A percentile compares a stretch with the other conserved stretches of the same genome.
Conservation (phyloP, 176 grass and related monocot species). For the Dactylis glomerata region DNA sequence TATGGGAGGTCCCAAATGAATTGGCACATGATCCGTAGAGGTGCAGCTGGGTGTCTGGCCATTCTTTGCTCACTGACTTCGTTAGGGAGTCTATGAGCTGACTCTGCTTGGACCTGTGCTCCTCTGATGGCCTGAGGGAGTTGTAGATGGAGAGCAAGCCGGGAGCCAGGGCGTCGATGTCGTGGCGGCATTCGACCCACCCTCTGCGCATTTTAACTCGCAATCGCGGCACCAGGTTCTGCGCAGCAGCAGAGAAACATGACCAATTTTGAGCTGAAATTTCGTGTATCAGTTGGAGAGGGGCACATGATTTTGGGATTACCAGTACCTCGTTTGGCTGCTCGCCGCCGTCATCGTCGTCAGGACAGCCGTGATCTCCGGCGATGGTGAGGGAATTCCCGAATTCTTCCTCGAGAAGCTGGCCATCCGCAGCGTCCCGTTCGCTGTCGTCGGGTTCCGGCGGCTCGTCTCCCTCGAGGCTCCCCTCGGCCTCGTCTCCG, state of each 20-base stretch:
- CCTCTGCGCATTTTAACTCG: not conserved
- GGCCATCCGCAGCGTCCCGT: not conserved
- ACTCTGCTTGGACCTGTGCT: conserved; percentile 39
- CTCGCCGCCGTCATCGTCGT: not conserved
- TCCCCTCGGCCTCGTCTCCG: conserved; percentile 34
- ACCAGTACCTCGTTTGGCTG: not conserved
- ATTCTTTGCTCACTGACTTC: conserved; percentile 40
- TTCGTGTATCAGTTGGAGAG: not conserved
- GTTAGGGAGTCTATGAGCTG: conserved; percentile 36
- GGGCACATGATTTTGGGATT: not conserved
- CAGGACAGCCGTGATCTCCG: not conserved
- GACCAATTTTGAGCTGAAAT: no score
- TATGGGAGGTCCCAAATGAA: conserved; percentile 47
- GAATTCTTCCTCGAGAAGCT: not conserved
- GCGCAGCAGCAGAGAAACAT: conserved; percentile 10
- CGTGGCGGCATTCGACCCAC: conserved; percentile 30
- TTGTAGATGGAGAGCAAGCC: conserved; percentile 39
- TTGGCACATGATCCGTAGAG: conserved; percentile 71
- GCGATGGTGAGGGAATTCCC: not conserved
- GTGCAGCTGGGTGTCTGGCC: conserved; percentile 48
- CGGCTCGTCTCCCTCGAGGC: not conserved
- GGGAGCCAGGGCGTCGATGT: conserved; percentile 30
- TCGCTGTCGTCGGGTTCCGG: not conserved
- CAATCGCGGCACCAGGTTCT: not conserved
- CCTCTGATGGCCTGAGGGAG: conserved; percentile 42